A percentile compares a stretch with the other conserved stretches of the same genome.
phyloP scores from a whole-genome alignment of 768 basidiomycete genomes.

The Lactifluus rugatus region DNA sequence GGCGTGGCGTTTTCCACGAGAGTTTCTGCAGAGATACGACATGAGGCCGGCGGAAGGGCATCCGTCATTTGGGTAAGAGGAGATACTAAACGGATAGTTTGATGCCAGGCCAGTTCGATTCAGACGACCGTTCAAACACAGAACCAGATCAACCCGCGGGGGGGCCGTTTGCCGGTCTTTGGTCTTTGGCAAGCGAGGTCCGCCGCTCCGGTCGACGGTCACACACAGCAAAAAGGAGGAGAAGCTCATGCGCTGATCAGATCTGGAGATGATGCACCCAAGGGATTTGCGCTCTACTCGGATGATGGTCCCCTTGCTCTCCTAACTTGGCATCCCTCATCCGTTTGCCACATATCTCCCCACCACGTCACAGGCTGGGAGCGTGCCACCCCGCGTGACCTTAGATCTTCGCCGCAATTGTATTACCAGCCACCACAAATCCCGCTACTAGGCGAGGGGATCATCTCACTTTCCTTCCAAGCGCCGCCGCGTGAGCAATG shows the following conservation, averaged over 20 bases:
- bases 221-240: not conserved
- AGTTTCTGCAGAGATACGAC: conserved; percentile 11
- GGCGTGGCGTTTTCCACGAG: conserved; percentile 21
- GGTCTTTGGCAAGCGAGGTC: conserved; percentile 4
- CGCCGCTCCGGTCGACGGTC: not conserved
- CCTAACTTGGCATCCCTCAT: not conserved
- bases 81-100: conserved; percentile 8
- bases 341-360: not conserved
- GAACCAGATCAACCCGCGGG: not conserved
- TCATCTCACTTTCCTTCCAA: not conserved
- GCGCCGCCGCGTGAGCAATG: not conserved
- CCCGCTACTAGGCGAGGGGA: not conserved
- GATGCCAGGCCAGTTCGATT: conserved; percentile 12
- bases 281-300: conserved; percentile 18
- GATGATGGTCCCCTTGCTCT: conserved; percentile 2
- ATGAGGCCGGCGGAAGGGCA: conserved; percentile 17
- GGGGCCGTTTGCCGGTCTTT: not conserved
- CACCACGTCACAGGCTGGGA: not conserved
- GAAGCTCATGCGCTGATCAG: conserved; percentile 16
- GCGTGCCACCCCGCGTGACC: not conserved
- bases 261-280: conserved; percentile 18
- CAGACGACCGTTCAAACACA: not conserved
- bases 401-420: too few species aligned
- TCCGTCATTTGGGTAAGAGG: conserved; percentile 17
- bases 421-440: not conserved